Conservation (phyloP, 2,329 filamentous ascomycete genomes). For the Fusarium xylarioides region DNA sequence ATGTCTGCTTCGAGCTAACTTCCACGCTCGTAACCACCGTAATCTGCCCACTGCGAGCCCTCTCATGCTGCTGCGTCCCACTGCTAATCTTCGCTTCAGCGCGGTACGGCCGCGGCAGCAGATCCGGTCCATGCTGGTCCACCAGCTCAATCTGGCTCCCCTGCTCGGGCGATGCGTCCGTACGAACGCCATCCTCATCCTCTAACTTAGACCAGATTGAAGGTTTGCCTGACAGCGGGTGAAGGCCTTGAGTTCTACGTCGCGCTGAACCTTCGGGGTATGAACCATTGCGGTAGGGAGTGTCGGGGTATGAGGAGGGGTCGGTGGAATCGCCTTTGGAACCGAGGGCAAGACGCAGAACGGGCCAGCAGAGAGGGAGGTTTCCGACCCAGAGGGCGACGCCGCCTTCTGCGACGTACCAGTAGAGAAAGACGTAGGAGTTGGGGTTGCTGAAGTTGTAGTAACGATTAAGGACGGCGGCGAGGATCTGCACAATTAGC, state of each 20-base stretch:
- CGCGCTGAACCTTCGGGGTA: conserved; percentile 35
- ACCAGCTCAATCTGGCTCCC: conserved; percentile 47
- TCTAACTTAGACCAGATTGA: conserved; percentile 46
- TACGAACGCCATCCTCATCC: conserved; percentile 35
- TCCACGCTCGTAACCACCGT: conserved; percentile 44
- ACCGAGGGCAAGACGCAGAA: conserved; percentile 57
- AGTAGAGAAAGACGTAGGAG: conserved; percentile 64
- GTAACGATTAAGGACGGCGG: conserved; percentile 68
- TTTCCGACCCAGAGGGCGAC: conserved; percentile 70
- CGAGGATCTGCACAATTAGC: conserved; percentile 57
- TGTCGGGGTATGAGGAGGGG: conserved; percentile 38
- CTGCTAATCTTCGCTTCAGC: conserved; percentile 6
- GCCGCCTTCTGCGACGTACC: conserved; percentile 68
- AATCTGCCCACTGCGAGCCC: conserved; percentile 32
- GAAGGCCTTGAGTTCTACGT: conserved; percentile 21
- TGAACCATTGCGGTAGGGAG: conserved; percentile 19
- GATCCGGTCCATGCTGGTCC: conserved; percentile 19
- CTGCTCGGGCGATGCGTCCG: conserved; percentile 19
- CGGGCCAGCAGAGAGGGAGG: conserved; percentile 66
- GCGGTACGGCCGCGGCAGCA: conserved; percentile 22
- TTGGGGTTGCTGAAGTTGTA: conserved; percentile 68
- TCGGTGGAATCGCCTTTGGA: conserved; percentile 32
- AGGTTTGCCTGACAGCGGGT: conserved; percentile 30
- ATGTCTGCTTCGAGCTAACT: conserved; percentile 26
- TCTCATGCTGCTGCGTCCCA: neutral